Conservation (phyloP, 371 early-diverging fungal species). For the Mortierella sp. region DNA sequence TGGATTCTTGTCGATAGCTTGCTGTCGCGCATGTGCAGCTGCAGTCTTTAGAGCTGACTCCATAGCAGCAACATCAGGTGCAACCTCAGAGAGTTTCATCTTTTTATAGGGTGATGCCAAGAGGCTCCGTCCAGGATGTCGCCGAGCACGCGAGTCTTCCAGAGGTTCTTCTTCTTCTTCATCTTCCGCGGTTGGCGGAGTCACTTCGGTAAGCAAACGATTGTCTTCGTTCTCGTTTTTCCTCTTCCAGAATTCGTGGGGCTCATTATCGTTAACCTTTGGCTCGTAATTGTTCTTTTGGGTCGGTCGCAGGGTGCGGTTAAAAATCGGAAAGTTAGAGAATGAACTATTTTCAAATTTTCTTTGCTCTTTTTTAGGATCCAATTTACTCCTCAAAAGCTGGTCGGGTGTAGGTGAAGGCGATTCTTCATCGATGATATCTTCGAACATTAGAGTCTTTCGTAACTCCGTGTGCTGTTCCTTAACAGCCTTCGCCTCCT, state of each 20-base stretch:
- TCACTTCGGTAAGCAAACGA: neutral
- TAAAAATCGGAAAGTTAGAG: constrained; percentile 23
- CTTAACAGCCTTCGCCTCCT: neutral
- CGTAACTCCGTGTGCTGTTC: constrained; percentile 22
- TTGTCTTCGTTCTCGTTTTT: constrained; percentile 2
- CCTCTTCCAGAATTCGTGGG: constrained; percentile 3
- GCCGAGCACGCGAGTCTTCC: constrained; percentile 18
- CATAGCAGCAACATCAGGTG: constrained; percentile 16
- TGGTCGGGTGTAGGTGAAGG: constrained; percentile 7
- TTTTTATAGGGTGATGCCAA: constrained; percentile 31
- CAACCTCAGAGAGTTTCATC: constrained; percentile 20
- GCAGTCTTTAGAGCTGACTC: constrained; percentile 23
- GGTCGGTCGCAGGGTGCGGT: neutral
- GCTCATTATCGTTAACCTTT: neutral
- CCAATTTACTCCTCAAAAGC: neutral
- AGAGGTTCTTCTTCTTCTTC: constrained; percentile 28
- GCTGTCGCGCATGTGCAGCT: constrained; percentile 11
- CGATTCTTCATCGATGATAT: constrained; percentile 9
- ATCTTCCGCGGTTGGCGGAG: neutral
- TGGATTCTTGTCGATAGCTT: neutral
- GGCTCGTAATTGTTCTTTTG: neutral
- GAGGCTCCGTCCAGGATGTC: constrained; percentile 17
- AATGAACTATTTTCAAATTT: constrained; percentile 17
- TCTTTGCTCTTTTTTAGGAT: neutral
- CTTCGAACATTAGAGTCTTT: constrained; percentile 17